Conservation (phyloP, 1,139 yeast species). For the Hyphopichia pseudoburtonii region DNA sequence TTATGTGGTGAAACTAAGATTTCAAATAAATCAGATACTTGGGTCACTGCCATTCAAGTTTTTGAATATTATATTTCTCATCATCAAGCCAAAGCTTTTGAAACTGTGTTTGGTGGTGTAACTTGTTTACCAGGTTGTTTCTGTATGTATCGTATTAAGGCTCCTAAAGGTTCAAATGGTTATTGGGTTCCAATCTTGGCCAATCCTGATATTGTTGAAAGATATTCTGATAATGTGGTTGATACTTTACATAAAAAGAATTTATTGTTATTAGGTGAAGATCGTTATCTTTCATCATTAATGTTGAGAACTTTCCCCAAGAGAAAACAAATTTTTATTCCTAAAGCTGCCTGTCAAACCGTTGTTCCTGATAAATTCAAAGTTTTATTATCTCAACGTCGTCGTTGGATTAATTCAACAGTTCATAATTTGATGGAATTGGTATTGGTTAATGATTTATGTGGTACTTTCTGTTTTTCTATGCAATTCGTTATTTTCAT, state of each 20-base stretch:
- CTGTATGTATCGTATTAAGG: constrained; percentile 90
- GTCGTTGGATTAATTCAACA: constrained; percentile 98
- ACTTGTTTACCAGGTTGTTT: constrained; percentile 98
- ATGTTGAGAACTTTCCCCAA: constrained; percentile 93
- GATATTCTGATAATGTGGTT: constrained; percentile 87
- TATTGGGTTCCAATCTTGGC: constrained; percentile 96
- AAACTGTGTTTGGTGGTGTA: constrained; percentile 93
- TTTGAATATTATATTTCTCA: constrained; percentile 95
- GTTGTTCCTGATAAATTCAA: constrained; percentile 81
- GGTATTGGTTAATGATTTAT: constrained; percentile 81
- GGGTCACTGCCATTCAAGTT: constrained; percentile 96
- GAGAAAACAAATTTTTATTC: constrained; percentile 88
- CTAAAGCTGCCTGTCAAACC: constrained; percentile 95
- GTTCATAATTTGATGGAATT: constrained; percentile 94
- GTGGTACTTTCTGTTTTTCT: constrained; percentile 96
- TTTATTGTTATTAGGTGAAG: constrained; percentile 87
- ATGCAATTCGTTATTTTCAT: constrained; percentile 93
- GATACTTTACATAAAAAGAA: constrained; percentile 90
- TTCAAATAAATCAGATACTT: constrained; percentile 77
- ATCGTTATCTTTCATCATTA: constrained; percentile 81
- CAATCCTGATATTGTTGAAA: constrained; percentile 94
- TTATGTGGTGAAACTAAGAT: constrained; percentile 97
- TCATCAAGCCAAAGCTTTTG: constrained; percentile 95
- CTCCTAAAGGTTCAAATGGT: constrained; percentile 89
- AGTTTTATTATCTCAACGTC: constrained; percentile 88